Percentiles rank a stretch among this genome's conserved stretches.
These are phyloP conservation scores for Aspergillus sp. DNA, from an alignment of 2,329 filamentous ascomycete genomes.

Conservation along the genomic window DNA sequence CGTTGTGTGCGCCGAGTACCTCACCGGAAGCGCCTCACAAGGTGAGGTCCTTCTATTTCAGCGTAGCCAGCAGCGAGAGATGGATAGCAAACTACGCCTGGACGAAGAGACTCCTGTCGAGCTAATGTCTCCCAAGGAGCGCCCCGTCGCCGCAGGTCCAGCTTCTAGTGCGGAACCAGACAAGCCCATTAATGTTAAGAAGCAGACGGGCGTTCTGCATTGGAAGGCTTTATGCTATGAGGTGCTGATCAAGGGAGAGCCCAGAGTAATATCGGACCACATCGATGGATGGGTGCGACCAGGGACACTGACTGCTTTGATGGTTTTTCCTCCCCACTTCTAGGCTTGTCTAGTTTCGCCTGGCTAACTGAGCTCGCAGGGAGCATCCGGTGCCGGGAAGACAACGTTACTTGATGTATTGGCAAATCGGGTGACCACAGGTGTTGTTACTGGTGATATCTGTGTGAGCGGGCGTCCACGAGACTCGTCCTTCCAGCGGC, in stretches of 20 bases:
- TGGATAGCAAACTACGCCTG: background rate
- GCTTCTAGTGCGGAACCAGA: too few relatives aligned
- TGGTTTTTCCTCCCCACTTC: too few relatives aligned
- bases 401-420: slow-evolving; percentile 86
- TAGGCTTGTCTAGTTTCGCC: too few relatives aligned
- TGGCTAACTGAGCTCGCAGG: slow-evolving; percentile 17
- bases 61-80: slow-evolving; percentile 41
- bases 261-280: slow-evolving; percentile 74
- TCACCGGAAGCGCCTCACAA: slow-evolving; percentile 59
- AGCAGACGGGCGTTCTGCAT: slow-evolving; percentile 76
- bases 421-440: slow-evolving; percentile 82
- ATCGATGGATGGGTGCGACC: slow-evolving; percentile 94
- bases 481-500: slow-evolving; percentile 82
- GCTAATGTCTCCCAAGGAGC: slow-evolving; percentile 28
- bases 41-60: slow-evolving; percentile 73
- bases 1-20: slow-evolving; percentile 41
- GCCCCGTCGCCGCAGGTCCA: too few relatives aligned
- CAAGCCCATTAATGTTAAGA: slow-evolving; percentile 49
- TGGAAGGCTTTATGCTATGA: slow-evolving; percentile 84
- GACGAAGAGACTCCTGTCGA: background rate
- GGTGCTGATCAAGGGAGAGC: slow-evolving; percentile 74
- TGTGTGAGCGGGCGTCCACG: slow-evolving; percentile 71
- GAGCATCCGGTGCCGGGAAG: slow-evolving; percentile 87
- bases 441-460: slow-evolving; percentile 85
- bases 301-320: slow-evolving; percentile 82